Conservation (phyloP, 2,329 filamentous ascomycete genomes). For the Pezicula carpinea region DNA sequence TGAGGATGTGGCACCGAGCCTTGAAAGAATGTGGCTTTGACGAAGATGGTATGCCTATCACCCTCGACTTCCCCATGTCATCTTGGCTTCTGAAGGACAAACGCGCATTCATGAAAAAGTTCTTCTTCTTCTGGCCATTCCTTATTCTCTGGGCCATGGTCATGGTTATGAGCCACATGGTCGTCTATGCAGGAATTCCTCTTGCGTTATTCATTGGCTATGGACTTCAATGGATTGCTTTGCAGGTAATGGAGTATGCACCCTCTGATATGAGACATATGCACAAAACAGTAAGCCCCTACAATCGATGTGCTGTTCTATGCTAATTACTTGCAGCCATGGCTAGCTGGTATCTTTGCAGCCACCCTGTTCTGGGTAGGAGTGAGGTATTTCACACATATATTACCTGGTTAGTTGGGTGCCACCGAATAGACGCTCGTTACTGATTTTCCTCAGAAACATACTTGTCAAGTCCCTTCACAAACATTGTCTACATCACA, state of each 20-base stretch:
- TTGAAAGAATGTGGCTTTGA: conserved; percentile 82
- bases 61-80: conserved; percentile 67
- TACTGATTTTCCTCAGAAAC: conserved; percentile 49
- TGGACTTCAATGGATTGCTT: conserved; percentile 70
- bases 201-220: conserved; percentile 61
- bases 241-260: conserved; percentile 74
- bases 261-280: conserved; percentile 85
- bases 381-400: conserved; percentile 66
- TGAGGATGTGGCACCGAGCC: conserved; percentile 75
- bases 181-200: conserved; percentile 73
- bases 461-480: conserved; percentile 60
- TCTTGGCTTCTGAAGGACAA: conserved; percentile 72
- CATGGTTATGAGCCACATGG: conserved; percentile 67
- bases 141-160: conserved; percentile 67
- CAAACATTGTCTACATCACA: conserved; percentile 70
- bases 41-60: conserved; percentile 66
- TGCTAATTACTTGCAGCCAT: conserved; percentile 57
- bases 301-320: neutral
- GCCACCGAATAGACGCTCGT: conserved; percentile 8
- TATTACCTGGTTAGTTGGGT: conserved; percentile 61
- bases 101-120: conserved; percentile 72
- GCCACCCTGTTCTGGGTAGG: conserved; percentile 79
- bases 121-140: conserved; percentile 88
- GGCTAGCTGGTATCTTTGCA: conserved; percentile 89
- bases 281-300: conserved; percentile 70